Percentiles rank a stretch among this genome's conserved stretches.
These are phyloP conservation scores for Silene conica DNA, from an alignment of 148 eudicot genomes.

Conservation along the genomic window DNA sequence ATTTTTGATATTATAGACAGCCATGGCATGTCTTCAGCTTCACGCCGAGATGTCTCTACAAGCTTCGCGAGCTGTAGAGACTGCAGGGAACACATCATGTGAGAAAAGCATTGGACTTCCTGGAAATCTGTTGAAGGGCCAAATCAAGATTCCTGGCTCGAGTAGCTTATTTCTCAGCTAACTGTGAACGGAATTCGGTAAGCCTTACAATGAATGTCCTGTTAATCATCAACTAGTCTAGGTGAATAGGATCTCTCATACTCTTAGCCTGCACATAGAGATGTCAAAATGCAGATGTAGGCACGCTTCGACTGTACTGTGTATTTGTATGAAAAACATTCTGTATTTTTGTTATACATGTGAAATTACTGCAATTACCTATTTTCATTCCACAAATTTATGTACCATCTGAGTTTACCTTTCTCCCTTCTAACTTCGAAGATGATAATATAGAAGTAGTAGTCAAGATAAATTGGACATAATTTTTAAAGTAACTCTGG, in stretches of 20 bases:
- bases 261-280: not conserved
- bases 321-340: constrained; percentile 13
- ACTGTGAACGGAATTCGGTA: constrained; percentile 17
- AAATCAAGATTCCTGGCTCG: constrained; percentile 54
- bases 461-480: too few species aligned
- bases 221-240: too few species aligned
- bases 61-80: constrained; percentile 74
- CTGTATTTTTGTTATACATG: not conserved
- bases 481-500: too few species aligned
- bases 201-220: constrained; percentile 7
- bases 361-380: constrained; percentile 5
- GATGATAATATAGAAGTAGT: too few species aligned
- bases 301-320: not conserved
- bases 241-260: not conserved
- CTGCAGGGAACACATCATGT: constrained; percentile 32
- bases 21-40: constrained; percentile 84
- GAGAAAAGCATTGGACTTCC: constrained; percentile 47
- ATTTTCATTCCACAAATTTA: not conserved
- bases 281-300: not conserved
- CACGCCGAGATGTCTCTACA: constrained; percentile 93
- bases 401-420: too few species aligned
- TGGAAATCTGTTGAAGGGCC: constrained; percentile 43
- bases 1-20: constrained; percentile 44
- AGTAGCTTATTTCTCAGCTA: constrained; percentile 30
- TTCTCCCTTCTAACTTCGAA: too few species aligned